Base-by-base conservation (phyloP, 352 stramenopile species). In the Phytophthora nicotianae region DNA sequence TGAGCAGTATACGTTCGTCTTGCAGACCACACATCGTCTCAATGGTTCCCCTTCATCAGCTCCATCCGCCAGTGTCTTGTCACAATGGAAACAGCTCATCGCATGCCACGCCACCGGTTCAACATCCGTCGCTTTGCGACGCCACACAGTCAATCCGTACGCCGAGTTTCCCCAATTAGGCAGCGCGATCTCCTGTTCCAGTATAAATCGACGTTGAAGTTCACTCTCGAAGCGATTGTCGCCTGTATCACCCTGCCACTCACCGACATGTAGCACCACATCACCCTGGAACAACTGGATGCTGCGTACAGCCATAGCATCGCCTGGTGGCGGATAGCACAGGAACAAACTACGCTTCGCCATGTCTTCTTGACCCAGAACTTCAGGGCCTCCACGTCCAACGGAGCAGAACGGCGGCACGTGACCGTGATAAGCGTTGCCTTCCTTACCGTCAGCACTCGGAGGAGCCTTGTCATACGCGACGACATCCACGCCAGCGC, bases 131-230 rank as follows among this genome's bases (percentile, higher is more conserved):
- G 49, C 37, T 58, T 79, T 86, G 20, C 80, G 77, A 38, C 79
- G 68, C 85, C 85, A 94, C 8, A 94, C 75, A 6, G 81, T 92
- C 33, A 94, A 51, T 33, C 71, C 75, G 64, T 89, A 91, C 16
- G 85, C 79, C 24, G 85, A 88, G 68, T 94, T 91, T 41, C 79
- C 79, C 83, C 83, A 94, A 50, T 92, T 94, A 14, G 85, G 85
- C 50, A 94, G 70, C 38, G 58, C 56, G 16, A 90, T 48, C 55
- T 90, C 72, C 45, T 81, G 61, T 45, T 80, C 69, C 2, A 91
- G 67, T 14, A 33, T 50, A 66, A 91, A 94, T 4, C 65, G 61
- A n/a, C 63, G 59, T 37, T 77, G 70, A 1, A 94, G 67, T 50
- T 80, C 77, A 7, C 66, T 77, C 55, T 94, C 85, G 42, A 92